Percentiles rank a stretch among this genome's conserved stretches.
phyloP scores from a whole-genome alignment of 306 rosid genomes.

The Pueraria montana region DNA sequence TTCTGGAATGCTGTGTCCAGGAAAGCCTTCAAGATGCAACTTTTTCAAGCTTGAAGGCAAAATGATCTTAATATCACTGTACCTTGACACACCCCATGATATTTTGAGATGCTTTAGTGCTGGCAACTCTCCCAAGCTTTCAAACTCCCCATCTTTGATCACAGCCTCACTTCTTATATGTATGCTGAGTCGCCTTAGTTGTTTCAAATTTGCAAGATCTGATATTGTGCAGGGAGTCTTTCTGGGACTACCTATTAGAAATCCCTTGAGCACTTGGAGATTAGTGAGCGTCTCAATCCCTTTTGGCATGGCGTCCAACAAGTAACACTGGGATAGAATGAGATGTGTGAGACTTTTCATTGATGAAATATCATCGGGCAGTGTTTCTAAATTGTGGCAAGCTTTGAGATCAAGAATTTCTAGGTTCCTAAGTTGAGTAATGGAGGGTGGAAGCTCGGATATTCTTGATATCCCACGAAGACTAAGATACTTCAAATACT shows the following conservation, averaged over 20 bases:
- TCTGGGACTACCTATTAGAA: not conserved
- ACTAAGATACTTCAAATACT: too few species aligned
- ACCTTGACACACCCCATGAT: constrained; percentile 29
- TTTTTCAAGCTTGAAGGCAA: not conserved
- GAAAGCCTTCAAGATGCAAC: constrained; percentile 27
- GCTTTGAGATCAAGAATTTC: not conserved
- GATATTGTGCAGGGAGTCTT: constrained; percentile 15
- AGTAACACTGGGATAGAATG: constrained; percentile 52
- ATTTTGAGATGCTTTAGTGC: constrained; percentile 20
- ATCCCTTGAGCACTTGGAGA: constrained; percentile 59
- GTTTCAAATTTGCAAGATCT: not conserved
- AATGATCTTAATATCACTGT: not conserved
- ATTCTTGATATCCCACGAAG: not conserved
- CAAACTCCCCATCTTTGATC: not conserved
- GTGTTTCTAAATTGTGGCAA: not conserved
- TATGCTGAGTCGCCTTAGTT: constrained; percentile 39
- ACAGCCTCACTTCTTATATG: constrained; percentile 18
- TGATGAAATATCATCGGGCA: constrained; percentile 7
- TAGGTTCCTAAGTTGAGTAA: not conserved
- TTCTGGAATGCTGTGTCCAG: not conserved
- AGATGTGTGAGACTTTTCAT: constrained; percentile 53
- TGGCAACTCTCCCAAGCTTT: not conserved
- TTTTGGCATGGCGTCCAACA: constrained; percentile 54
- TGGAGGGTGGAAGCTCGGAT: not conserved
- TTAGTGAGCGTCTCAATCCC: constrained; percentile 46